Conservation (phyloP, 768 basidiomycete genomes). For the Lentinula edodes region DNA sequence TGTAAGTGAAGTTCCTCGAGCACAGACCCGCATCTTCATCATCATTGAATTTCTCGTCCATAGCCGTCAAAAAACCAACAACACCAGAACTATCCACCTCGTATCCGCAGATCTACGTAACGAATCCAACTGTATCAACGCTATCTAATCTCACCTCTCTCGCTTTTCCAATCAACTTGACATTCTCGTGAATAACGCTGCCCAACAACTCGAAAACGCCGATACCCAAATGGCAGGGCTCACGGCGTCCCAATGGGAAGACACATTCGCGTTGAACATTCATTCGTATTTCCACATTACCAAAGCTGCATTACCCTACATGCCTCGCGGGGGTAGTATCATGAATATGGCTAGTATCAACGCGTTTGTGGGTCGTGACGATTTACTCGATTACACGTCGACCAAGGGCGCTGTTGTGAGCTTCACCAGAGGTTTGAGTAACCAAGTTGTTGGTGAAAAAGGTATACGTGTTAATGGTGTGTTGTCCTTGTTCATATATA, state of each 20-base stretch:
- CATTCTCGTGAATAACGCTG: constrained; percentile 38
- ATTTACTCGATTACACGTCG: constrained; percentile 48
- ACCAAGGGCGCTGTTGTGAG: constrained; percentile 50
- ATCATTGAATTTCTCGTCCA: no score
- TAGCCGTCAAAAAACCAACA: background rate
- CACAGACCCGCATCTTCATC: background rate
- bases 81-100: constrained; percentile 14
- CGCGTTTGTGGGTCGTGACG: constrained; percentile 31
- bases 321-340: constrained; percentile 31
- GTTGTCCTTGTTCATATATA: constrained; percentile 1
- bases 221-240: constrained; percentile 29
- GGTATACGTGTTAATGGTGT: constrained; percentile 40
- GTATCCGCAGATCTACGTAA: constrained; percentile 31
- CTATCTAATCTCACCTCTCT: constrained; percentile 31
- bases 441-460: constrained; percentile 45
- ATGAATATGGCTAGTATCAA: constrained; percentile 38
- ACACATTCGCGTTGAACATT: constrained; percentile 32
- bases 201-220: constrained; percentile 31
- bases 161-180: constrained; percentile 30
- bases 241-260: constrained; percentile 35
- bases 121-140: constrained; percentile 29
- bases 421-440: constrained; percentile 42
- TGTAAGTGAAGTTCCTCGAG: constrained; percentile 12
- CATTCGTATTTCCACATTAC: constrained; percentile 42
- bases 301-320: constrained; percentile 40